A percentile compares a stretch with the other conserved stretches of the same genome.
phyloP scores from a whole-genome alignment of 495 filamentous ascomycete genomes.

The Cryomyces antarcticus region DNA sequence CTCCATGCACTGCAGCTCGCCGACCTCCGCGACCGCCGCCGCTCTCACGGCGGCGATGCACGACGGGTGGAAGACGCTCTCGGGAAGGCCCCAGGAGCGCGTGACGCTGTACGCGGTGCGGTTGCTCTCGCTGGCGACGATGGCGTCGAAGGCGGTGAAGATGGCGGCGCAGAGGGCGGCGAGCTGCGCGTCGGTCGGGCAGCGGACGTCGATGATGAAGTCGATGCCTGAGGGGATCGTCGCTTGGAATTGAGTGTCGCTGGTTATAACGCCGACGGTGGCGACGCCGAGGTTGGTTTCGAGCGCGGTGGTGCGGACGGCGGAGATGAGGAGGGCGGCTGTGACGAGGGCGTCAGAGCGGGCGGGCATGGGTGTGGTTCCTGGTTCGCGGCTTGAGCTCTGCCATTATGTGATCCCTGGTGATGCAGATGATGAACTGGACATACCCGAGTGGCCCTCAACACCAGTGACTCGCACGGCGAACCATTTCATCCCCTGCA shows the following conservation, averaged over 20 bases:
- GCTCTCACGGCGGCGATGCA: slow-evolving; percentile 42
- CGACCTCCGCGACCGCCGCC: slow-evolving; percentile 28
- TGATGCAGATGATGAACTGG: neutral
- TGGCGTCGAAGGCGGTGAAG: slow-evolving; percentile 31
- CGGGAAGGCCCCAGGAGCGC: slow-evolving; percentile 45
- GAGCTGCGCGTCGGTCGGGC: slow-evolving; percentile 35
- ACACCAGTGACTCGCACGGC: slow-evolving; percentile 42
- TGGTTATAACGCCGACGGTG: slow-evolving; percentile 46
- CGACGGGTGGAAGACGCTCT: slow-evolving; percentile 35
- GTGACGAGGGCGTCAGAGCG: slow-evolving; percentile 45
- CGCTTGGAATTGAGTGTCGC: slow-evolving; percentile 51
- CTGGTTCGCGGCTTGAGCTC: slow-evolving; percentile 22
- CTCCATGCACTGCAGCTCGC: slow-evolving; percentile 18
- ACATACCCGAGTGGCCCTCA: slow-evolving; percentile 33
- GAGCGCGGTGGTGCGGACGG: slow-evolving; percentile 40
- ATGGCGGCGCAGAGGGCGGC: slow-evolving; percentile 33
- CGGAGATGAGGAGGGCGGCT: slow-evolving; percentile 46
- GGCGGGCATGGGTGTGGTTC: slow-evolving; percentile 44
- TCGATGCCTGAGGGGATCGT: slow-evolving; percentile 46
- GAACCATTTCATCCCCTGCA: slow-evolving; percentile 52
- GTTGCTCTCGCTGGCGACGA: slow-evolving; percentile 33
- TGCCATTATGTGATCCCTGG: no score
- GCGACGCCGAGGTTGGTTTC: slow-evolving; percentile 38
- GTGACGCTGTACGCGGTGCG: slow-evolving; percentile 37
- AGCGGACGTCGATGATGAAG: slow-evolving; percentile 55